A percentile compares a stretch with the other conserved stretches of the same genome.
These are phyloP conservation scores for Priceomyces melissophilus DNA, from an alignment of 805 yeast genomes.

Conservation along the genomic window DNA sequence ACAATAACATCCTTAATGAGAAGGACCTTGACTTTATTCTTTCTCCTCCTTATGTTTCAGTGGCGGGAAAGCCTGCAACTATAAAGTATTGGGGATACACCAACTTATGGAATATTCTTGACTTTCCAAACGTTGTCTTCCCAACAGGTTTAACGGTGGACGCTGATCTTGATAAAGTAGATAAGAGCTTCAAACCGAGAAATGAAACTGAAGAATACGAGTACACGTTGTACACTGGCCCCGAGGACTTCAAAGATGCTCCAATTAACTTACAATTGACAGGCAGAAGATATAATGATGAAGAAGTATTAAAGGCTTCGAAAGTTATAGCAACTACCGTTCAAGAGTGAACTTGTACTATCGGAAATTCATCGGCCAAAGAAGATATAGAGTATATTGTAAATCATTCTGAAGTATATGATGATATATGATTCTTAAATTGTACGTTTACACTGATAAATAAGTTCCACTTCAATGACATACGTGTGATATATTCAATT, in stretches of 20 bases:
- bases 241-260: constrained; percentile 43
- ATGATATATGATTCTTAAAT: no score
- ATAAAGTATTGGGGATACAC: constrained; percentile 21
- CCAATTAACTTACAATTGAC: constrained; percentile 53
- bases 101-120: constrained; percentile 17
- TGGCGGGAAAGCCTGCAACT: constrained; percentile 14
- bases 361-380: no score
- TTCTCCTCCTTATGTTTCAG: constrained; percentile 11
- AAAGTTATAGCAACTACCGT: constrained; percentile 15
- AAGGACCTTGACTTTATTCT: constrained; percentile 4
- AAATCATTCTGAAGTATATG: no score
- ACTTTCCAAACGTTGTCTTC: constrained; percentile 15
- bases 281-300: constrained; percentile 55
- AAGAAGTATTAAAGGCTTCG: constrained; percentile 51
- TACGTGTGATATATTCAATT: no score
- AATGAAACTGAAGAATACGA: constrained; percentile 48
- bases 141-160: constrained; percentile 17
- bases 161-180: constrained; percentile 11
- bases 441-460: no score
- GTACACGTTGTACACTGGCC: constrained; percentile 45
- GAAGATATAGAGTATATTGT: no score
- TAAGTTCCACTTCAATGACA: no score
- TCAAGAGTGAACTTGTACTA: no score
- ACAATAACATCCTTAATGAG: constrained; percentile 12
- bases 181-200: constrained; percentile 34